Evolutionary conservation across 208 protist species (phyloP), one percentile per base, ranked within the genome.

Genomic region (Crithidia sp.): DNA sequence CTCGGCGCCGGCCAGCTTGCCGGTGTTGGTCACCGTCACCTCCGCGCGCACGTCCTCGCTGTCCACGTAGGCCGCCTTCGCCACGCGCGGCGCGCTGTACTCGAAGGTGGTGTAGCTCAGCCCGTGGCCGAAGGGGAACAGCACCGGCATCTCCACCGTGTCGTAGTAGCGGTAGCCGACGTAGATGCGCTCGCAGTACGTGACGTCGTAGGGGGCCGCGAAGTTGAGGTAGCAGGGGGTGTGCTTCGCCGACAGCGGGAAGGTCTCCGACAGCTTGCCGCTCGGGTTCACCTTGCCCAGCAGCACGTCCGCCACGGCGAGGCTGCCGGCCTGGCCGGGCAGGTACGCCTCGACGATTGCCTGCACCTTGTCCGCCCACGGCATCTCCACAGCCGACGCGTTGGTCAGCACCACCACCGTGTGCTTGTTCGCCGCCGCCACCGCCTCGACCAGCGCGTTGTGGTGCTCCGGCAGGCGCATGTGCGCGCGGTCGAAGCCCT

Each of bases 21-120:
- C 62, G 16, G 62, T 56, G 62, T 67, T 67, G 47, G 49, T 67
- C 62, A 57, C 62, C 62, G 62, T 56, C 62, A 67, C 62, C 62
- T 67, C 49, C 62, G 62, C 62, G 13, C 56, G 36, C 62, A 67
- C 47, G 13, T 7, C 19, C 47, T 67, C 62, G 47, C 41, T 57
- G 62, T 67, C 62, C 62, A 67, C 62, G 47, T 67, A 67, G 47
- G 49, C 44, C 7, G 62, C 62, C 47, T 66, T 66, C 60, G 47
- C 44, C 60, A 66, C 60, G 47, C 62, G 62, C 62, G 49, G 62
- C 62, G 62, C 62, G 14, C 49, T 39, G 62, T 67, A 67, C 49
- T 67, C 49, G 62, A 67, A 57, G 8, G 60, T 67, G 47, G 47
- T 67, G 47, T 56, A 67, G 62, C 62, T 67, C 43, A 66, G 60